These are phyloP conservation scores for Wallacemonas sp. DNA, from an alignment of 208 protist species.

Conservation along the genomic window DNA sequence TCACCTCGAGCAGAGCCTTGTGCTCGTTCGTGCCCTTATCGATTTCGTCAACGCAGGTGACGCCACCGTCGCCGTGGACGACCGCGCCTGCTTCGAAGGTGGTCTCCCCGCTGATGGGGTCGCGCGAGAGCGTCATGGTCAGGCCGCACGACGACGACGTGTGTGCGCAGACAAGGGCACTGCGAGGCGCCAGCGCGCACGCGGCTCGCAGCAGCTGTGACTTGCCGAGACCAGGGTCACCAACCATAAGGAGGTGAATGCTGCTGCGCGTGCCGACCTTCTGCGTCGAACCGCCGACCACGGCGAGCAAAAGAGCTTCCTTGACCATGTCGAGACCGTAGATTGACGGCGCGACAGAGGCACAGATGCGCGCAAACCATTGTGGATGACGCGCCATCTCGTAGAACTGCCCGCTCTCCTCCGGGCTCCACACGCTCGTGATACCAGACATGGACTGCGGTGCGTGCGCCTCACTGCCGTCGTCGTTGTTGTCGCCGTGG, in stretches of 20 bases:
- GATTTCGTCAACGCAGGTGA: constrained; percentile 99
- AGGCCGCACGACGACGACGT: constrained; percentile 96
- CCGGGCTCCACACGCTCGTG: constrained; percentile 33
- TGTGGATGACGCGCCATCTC: constrained; percentile 87
- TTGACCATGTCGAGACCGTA: constrained; percentile 98
- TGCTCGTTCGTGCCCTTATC: constrained; percentile 97
- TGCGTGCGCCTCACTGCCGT: background rate
- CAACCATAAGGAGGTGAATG: constrained; percentile 97
- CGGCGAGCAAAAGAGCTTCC: constrained; percentile 92
- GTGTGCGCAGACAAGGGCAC: constrained; percentile 99
- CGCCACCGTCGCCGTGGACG: constrained; percentile 96
- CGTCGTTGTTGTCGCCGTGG: background rate
- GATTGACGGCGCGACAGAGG: constrained; percentile 96
- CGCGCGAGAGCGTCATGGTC: constrained; percentile 97
- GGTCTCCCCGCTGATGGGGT: constrained; percentile 84
- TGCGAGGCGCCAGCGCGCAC: constrained; percentile 91
- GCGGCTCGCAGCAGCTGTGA: constrained; percentile 95
- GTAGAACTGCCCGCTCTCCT: constrained; percentile 74
- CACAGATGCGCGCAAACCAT: constrained; percentile 86
- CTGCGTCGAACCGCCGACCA: constrained; percentile 92
- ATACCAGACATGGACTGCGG: background rate
- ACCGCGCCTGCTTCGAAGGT: constrained; percentile 98
- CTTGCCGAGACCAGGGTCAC: constrained; percentile 97
- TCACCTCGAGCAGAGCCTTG: constrained; percentile 98
- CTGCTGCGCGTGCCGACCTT: constrained; percentile 63